phyloP scores from a whole-genome alignment of 2,329 filamentous ascomycete species.

The Ophiocordyceps camponoti-floridani region DNA sequence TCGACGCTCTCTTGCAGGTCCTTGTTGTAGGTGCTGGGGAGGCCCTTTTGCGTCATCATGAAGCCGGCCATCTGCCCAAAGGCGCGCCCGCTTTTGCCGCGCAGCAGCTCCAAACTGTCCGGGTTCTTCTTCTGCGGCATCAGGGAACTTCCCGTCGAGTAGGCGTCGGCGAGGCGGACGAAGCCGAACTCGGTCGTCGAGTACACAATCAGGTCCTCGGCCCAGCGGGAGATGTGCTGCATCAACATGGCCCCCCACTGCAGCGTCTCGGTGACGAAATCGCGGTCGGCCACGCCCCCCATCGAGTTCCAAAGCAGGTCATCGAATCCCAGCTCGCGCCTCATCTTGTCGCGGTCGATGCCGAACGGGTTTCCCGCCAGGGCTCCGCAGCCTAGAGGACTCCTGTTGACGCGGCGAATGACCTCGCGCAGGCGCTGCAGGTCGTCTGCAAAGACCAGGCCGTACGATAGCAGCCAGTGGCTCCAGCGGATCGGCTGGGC shows the following conservation, averaged over 20 bases:
- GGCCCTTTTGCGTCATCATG: slow-evolving; percentile 49
- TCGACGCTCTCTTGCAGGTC: slow-evolving; percentile 80
- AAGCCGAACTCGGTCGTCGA: slow-evolving; percentile 61
- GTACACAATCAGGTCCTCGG: slow-evolving; percentile 78
- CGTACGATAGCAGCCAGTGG: slow-evolving; percentile 67
- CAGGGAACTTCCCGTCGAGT: slow-evolving; percentile 56
- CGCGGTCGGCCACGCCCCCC: slow-evolving; percentile 56
- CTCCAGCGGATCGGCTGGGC: slow-evolving; percentile 66
- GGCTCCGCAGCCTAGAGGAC: slow-evolving; percentile 57
- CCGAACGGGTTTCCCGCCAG: slow-evolving; percentile 69
- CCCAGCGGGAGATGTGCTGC: slow-evolving; percentile 64
- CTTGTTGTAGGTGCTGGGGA: slow-evolving; percentile 78
- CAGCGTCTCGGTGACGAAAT: slow-evolving; percentile 69
- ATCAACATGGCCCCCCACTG: slow-evolving; percentile 66
- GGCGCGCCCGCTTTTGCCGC: slow-evolving; percentile 56
- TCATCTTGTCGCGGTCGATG: slow-evolving; percentile 27
- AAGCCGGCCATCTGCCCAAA: slow-evolving; percentile 72
- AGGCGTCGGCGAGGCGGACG: slow-evolving; percentile 59
- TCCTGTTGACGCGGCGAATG: slow-evolving; percentile 53
- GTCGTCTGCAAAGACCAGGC: slow-evolving; percentile 52
- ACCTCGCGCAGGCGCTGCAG: slow-evolving; percentile 61
- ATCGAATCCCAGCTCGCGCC: slow-evolving; percentile 56
- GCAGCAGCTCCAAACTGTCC: slow-evolving; percentile 53
- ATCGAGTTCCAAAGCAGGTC: slow-evolving; percentile 61
- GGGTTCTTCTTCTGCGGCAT: slow-evolving; percentile 56